These are phyloP conservation scores for Xylariaceae sp. DNA, from an alignment of 2,329 filamentous ascomycete species.

Conservation along the genomic window DNA sequence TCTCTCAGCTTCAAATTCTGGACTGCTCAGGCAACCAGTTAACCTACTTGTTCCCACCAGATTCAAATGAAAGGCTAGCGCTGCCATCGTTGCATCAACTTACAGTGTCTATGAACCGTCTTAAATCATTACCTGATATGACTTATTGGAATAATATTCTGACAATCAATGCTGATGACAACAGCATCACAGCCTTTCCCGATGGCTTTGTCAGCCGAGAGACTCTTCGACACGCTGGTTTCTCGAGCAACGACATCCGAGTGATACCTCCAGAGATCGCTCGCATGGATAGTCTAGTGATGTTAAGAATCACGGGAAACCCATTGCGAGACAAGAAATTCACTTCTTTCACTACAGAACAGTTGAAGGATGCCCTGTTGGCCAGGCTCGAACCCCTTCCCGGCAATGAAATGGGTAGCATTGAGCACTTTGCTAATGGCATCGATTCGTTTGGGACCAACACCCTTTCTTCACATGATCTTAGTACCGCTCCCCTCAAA, in stretches of 20 bases:
- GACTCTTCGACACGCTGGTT: conserved; percentile 71
- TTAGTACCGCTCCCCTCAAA: background rate
- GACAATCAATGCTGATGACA: conserved; percentile 75
- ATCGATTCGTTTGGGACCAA: conserved; percentile 29
- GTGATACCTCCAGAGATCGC: conserved; percentile 72
- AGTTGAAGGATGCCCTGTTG: conserved; percentile 71
- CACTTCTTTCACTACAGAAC: conserved; percentile 71
- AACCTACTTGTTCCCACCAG: conserved; percentile 44
- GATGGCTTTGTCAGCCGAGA: conserved; percentile 66
- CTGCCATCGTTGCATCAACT: conserved; percentile 71
- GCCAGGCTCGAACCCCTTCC: conserved; percentile 60
- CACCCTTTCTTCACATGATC: background rate
- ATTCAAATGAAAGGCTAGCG: conserved; percentile 42
- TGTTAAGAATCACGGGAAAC: conserved; percentile 80
- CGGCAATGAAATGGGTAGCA: conserved; percentile 16
- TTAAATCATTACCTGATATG: conserved; percentile 69
- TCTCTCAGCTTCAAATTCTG: conserved; percentile 67
- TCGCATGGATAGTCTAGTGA: conserved; percentile 71
- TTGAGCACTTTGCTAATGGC: conserved; percentile 25
- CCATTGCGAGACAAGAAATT: conserved; percentile 86
- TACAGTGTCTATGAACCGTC: conserved; percentile 74
- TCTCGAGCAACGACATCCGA: conserved; percentile 80
- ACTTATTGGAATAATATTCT: conserved; percentile 68
- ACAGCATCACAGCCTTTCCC: conserved; percentile 72
- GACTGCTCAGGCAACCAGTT: conserved; percentile 77